A percentile compares a stretch with the other conserved stretches of the same genome.
Evolutionary conservation across 2,329 filamentous ascomycete species (phyloP).

Genomic region (Claviceps pazoutovae): DNA sequence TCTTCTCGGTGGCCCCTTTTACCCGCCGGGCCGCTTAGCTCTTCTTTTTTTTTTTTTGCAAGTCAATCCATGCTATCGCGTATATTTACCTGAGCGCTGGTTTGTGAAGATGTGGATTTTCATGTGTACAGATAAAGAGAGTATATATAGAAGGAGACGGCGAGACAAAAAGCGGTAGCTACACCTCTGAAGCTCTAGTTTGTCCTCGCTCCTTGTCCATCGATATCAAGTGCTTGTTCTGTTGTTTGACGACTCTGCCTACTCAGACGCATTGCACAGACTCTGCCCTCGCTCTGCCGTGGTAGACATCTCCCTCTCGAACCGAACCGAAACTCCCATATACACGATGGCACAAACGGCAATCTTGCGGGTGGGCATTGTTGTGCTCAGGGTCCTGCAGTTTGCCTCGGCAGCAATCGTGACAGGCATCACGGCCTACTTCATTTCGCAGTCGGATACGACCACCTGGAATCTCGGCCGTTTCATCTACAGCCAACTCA

Average conservation of each 20-base stretch:
- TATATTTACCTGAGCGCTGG: neutral
- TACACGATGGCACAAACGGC: neutral
- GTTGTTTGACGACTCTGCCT: neutral
- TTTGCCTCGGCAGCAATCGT: constrained; percentile 52
- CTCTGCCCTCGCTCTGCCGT: neutral
- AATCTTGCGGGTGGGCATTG: constrained; percentile 8
- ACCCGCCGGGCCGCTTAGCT: neutral
- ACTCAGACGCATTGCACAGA: neutral
- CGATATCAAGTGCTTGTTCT: neutral
- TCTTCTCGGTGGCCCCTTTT: neutral
- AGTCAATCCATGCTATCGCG: neutral
- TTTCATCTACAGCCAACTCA: constrained; percentile 57
- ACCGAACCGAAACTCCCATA: neutral
- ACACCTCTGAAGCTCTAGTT: too few relatives aligned
- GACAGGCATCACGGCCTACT: constrained; percentile 47
- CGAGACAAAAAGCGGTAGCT: too few relatives aligned
- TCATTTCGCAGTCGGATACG: constrained; percentile 33
- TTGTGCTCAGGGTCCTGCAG: constrained; percentile 20
- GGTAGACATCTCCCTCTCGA: neutral
- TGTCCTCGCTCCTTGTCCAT: neutral
- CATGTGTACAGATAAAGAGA: neutral
- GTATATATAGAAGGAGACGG: neutral
- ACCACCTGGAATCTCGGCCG: constrained; percentile 37
- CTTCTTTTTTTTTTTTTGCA: too few relatives aligned
- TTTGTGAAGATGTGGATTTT: neutral